Conservation (phyloP, 768 basidiomycete genomes). For the Lactarius sp. region DNA sequence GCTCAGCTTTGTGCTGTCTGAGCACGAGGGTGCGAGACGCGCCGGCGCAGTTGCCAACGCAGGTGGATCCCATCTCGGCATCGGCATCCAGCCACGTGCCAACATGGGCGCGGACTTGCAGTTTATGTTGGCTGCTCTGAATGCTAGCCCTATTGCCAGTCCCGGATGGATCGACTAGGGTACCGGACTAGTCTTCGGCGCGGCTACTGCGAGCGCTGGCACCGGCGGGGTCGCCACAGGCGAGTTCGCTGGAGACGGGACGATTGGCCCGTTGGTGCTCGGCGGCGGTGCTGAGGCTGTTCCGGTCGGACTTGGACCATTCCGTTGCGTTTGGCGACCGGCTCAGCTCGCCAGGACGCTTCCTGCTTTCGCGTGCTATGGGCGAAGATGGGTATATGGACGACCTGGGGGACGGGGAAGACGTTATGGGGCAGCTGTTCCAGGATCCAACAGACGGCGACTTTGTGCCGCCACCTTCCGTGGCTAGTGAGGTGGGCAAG, state of each 20-base stretch:
- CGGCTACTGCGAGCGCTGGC: too few relatives aligned
- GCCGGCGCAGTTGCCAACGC: too few relatives aligned
- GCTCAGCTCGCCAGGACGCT: neutral
- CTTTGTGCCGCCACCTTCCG: too few relatives aligned
- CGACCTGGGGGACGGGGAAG: too few relatives aligned
- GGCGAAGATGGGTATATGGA: neutral
- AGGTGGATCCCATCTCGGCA: neutral
- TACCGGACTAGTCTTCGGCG: neutral
- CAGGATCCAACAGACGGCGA: too few relatives aligned
- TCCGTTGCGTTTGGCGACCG: neutral
- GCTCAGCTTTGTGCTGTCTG: too few relatives aligned
- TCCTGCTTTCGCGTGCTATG: neutral
- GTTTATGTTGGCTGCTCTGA: neutral
- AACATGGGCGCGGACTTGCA: neutral
- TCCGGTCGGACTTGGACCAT: neutral
- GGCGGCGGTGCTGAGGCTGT: neutral
- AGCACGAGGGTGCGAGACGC: too few relatives aligned
- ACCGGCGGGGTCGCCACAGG: too few relatives aligned
- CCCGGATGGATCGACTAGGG: conserved; percentile 8
- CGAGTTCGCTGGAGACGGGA: conserved; percentile 22
- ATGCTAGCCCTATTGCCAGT: neutral
- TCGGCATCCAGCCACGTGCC: neutral
- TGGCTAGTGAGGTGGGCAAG: too few relatives aligned
- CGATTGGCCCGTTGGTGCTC: conserved; percentile 22
- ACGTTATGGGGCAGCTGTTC: too few relatives aligned